Percentiles rank a stretch among this genome's conserved stretches.
Evolutionary conservation across 164 flowering plant genomes (phyloP).

Genomic region (Sedum album): DNA sequence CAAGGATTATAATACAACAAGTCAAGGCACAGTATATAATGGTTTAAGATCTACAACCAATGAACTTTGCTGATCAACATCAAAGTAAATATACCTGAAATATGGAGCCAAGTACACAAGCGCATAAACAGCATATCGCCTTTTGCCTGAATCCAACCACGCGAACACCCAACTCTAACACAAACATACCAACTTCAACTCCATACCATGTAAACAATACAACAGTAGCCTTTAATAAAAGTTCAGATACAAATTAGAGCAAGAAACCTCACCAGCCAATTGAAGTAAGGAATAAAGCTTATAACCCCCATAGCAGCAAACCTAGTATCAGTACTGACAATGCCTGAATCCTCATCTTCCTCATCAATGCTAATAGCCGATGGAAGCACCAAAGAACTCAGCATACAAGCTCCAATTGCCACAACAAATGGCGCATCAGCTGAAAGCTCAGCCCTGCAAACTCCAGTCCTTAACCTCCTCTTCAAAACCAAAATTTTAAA

Average conservation of each 20-base stretch:
- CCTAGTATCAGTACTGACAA: slow-evolving; percentile 49
- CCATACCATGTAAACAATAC: no score
- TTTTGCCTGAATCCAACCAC: slow-evolving; percentile 71
- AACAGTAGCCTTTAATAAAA: no score
- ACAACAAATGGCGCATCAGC: slow-evolving; percentile 62
- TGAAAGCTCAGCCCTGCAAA: slow-evolving; percentile 58
- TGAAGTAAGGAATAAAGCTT: slow-evolving; percentile 84
- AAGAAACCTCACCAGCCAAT: slow-evolving; percentile 66
- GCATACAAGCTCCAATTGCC: slow-evolving; percentile 68
- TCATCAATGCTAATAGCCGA: slow-evolving; percentile 16
- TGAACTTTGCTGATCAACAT: neutral
- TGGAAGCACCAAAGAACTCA: slow-evolving; percentile 63
- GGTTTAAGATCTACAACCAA: neutral
- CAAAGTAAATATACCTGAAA: neutral
- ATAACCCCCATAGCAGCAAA: slow-evolving; percentile 82
- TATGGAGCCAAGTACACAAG: neutral
- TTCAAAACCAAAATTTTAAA: slow-evolving; percentile 6
- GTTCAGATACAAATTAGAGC: neutral
- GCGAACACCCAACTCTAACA: slow-evolving; percentile 90
- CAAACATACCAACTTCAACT: slow-evolving; percentile 3
- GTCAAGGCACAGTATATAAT: neutral
- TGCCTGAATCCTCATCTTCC: slow-evolving; percentile 22
- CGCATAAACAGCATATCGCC: slow-evolving; percentile 57
- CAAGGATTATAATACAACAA: neutral
- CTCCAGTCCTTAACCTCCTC: slow-evolving; percentile 23